Base-by-base conservation (phyloP, 371 early-diverging fungal species). In the Rhizopus arrhizus region DNA sequence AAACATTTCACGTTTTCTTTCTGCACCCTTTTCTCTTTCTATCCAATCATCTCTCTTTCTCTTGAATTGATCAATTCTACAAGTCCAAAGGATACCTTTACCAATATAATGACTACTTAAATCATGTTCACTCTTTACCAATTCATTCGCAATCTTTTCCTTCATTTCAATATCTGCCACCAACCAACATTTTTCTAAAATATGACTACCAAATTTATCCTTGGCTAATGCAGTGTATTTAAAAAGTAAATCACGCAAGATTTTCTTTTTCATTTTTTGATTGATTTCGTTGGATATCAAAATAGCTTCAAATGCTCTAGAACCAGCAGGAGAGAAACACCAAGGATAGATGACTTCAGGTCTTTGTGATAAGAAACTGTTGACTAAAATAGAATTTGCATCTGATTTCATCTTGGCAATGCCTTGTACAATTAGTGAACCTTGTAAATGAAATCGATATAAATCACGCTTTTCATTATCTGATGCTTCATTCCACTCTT, bases 181-280 rank as follows among this genome's bases (percentile, higher is more conserved):
- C n/a, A 75, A 74, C 90, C 91, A 94, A 64, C 85, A 83, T 55
- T 84, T 85, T 56, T 94, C 95, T 7, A 93, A 82, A 12, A 92
- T 74, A 58, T 89, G 91, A 40, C 89, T 87, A 38, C 92, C 93
- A 64, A 85, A 93, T 62, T 87, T 87, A 65, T 93, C 91, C 51
- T 75, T 65, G 3, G 91, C 88, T 43, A 92, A 62, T 5, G 71
- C 68, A 35, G 81, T 83, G 63, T 82, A 89, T 50, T 77, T 72
- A 6, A 83, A 84, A 15, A 74, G 53, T 56, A 89, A 79, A 54
- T 75, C 77, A 58, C 79, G 76, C 15, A 91, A 56, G 10, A 92
- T 72, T 73, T 85, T 85, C 60, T 87, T 83, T 65, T 91, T 90
- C 50, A 84, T 77, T 56, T 85, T 86, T 3, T 65, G 50, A 32